Evolutionary conservation across 768 basidiomycete genomes (phyloP).

Genomic region (Panaeolus papilionaceus): DNA sequence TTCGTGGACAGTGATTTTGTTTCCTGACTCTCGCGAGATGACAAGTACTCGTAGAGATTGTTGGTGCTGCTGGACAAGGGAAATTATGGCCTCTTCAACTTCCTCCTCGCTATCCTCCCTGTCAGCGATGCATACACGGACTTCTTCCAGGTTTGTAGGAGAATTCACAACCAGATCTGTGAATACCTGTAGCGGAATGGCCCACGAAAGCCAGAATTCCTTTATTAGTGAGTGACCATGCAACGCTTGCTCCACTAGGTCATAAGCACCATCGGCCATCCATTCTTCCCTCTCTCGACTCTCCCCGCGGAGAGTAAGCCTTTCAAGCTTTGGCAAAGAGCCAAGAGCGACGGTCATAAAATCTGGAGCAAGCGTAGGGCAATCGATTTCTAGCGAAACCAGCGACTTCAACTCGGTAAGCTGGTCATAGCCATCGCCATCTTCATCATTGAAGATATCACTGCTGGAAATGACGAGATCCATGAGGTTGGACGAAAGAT

Average conservation of each 20-base stretch:
- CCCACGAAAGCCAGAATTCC: constrained; percentile 9
- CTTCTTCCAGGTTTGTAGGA: neutral
- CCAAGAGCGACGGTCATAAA: neutral
- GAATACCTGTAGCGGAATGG: neutral
- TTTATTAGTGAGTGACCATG: neutral
- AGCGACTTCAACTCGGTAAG: neutral
- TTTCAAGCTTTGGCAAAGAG: neutral
- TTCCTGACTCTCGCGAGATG: constrained; percentile 3
- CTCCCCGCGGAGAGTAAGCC: neutral
- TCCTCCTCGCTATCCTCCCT: neutral
- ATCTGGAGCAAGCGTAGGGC: neutral
- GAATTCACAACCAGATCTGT: neutral
- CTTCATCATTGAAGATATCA: neutral
- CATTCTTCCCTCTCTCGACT: neutral
- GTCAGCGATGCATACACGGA: neutral
- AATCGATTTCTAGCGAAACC: neutral
- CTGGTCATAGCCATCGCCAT: neutral
- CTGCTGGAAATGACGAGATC: constrained; percentile 8
- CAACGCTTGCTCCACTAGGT: neutral
- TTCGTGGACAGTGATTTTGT: neutral
- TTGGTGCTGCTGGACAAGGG: neutral
- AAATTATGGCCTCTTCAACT: constrained; percentile 1
- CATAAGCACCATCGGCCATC: neutral
- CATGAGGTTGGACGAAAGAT: neutral
- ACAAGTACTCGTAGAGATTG: neutral